Base-by-base conservation (phyloP, 1,139 yeast species). In the Nakaseomyces uthaithaninus region DNA sequence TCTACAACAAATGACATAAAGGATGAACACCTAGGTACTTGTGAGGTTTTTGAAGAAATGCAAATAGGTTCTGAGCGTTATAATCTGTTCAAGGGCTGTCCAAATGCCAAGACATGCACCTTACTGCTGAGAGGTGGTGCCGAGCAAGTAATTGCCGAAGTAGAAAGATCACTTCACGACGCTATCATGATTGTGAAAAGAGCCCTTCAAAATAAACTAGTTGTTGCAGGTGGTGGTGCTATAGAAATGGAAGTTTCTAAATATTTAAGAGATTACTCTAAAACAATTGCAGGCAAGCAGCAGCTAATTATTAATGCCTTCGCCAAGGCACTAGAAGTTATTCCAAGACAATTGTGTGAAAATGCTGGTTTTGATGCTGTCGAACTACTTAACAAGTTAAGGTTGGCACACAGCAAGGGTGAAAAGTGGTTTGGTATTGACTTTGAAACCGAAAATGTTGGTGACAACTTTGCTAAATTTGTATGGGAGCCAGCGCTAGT, bases 141-240 rank as follows among this genome's bases (percentile, higher is more conserved):
- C 14, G 96, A 87, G 57, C 98, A 91, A 69, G 95, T 91, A 41
- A 89, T 93, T 60, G 96, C 95, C 27, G 99, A 91, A 67, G 97
- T 91, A 27, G 98, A 91, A 63, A 76, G 99, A 63, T 89, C 96
- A 3, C 71, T 91, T 51, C 98, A 91, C 59, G 99, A 91, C 66
- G 98, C 98, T 39, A 87, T 91, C 40, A 91, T 91, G 98, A 87
- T 93, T 63, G 97, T 91, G 38, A 89, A 89, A 67, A 75, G 98
- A 56, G 94, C 97, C 1, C 79, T 91, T 37, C 81, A 83, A 58
- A 91, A 87, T 60, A 82, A 77, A 55, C 69, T 76, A 26, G 79
- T 93, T 49, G 98, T 91, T 45, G 97, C 95, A 12, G 99, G 99
- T 45, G 99, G 99, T 50, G 99, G 99, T 48, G 99, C 99, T 36